Conservation (phyloP, 495 filamentous ascomycete species). For the Podospora pseudocomata region DNA sequence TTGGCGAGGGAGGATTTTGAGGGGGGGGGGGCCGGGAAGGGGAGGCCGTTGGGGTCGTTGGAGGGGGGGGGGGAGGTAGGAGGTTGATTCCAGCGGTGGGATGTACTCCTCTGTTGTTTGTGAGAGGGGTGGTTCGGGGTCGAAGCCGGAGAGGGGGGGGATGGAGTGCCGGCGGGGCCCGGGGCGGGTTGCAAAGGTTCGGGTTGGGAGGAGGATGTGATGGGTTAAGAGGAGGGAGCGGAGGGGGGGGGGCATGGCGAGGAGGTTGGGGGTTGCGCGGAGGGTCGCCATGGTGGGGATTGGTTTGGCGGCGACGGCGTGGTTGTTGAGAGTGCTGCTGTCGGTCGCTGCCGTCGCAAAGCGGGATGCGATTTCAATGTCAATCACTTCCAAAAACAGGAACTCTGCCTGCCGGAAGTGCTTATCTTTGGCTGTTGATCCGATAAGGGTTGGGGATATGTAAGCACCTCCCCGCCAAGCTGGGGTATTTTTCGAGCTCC, state of each 20-base stretch:
- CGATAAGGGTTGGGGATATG: slow-evolving; percentile 26
- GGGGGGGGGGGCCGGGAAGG: slow-evolving; percentile 19
- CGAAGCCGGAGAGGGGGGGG: not conserved
- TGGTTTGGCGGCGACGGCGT: not conserved
- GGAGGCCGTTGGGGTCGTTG: slow-evolving; percentile 31
- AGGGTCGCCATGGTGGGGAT: not conserved
- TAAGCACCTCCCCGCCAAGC: not conserved
- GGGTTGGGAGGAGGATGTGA: not conserved
- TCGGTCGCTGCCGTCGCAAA: not conserved
- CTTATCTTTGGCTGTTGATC: not conserved
- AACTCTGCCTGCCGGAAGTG: not conserved
- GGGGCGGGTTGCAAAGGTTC: slow-evolving; percentile 7
- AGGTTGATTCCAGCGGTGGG: slow-evolving; percentile 15
- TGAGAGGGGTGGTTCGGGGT: not conserved
- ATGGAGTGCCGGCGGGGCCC: slow-evolving; percentile 3
- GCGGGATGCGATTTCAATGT: not conserved
- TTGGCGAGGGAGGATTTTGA: slow-evolving; percentile 17
- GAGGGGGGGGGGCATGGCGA: slow-evolving; percentile 20
- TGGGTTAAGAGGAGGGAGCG: slow-evolving; percentile 15
- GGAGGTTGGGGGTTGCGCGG: not conserved
- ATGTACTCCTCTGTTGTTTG: not conserved
- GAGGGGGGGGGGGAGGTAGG: slow-evolving; percentile 33
- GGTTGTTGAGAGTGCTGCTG: not conserved
- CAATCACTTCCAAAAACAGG: not conserved
- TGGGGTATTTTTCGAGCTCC: not conserved